phyloP scores from a whole-genome alignment of 768 basidiomycete genomes.

The Tricholoma matsutake region DNA sequence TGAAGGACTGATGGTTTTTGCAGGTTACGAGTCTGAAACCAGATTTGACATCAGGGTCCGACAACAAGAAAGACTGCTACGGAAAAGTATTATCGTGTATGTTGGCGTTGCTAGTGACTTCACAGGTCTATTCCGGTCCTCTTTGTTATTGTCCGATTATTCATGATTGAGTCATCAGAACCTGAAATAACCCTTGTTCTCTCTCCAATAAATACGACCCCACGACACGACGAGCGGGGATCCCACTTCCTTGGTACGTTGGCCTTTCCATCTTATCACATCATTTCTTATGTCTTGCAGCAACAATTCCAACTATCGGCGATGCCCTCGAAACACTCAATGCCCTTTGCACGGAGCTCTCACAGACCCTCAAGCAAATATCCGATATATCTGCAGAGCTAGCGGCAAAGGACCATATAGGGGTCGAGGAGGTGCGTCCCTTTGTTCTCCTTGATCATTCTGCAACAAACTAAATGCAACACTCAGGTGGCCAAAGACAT shows the following conservation, averaged over 20 bases:
- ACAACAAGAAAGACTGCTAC: constrained; percentile 53
- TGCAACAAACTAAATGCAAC: background rate
- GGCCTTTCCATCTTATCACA: background rate
- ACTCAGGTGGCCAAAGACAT: constrained; percentile 46
- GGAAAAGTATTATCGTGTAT: constrained; percentile 62
- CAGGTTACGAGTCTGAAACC: constrained; percentile 51
- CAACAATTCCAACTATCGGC: constrained; percentile 73
- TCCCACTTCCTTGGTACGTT: constrained; percentile 57
- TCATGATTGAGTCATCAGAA: constrained; percentile 35
- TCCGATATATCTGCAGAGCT: constrained; percentile 68
- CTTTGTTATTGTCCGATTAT: background rate
- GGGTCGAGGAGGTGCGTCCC: constrained; percentile 62
- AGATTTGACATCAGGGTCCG: constrained; percentile 60
- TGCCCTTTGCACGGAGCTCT: constrained; percentile 58
- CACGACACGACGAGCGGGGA: constrained; percentile 55
- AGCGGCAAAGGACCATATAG: constrained; percentile 65
- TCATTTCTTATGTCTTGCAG: constrained; percentile 32
- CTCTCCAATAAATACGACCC: constrained; percentile 60
- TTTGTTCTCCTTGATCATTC: background rate
- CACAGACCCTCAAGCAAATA: constrained; percentile 61
- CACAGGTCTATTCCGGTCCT: constrained; percentile 41
- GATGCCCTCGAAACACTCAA: constrained; percentile 69
- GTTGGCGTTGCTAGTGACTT: constrained; percentile 71
- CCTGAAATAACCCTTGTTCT: constrained; percentile 70
- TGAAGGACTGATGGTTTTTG: background rate